Evolutionary conservation across 2,329 filamentous ascomycete species (phyloP).

Genomic region (Hymenoscyphus occultus): DNA sequence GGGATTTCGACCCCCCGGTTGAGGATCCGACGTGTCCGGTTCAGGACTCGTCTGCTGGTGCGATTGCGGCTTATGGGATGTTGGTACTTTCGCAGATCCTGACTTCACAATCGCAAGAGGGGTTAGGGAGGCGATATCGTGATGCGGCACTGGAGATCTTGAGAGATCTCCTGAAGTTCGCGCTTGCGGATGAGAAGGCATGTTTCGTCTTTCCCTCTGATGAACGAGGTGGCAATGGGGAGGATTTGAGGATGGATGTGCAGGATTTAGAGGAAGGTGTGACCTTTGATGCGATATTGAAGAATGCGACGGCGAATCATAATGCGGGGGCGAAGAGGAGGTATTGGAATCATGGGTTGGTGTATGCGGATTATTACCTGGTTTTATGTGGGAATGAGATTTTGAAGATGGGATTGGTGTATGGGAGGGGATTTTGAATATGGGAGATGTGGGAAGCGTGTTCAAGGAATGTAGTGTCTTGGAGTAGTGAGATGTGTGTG

Average conservation of each 20-base stretch:
- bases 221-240: background rate
- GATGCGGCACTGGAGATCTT: no score
- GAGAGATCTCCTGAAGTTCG: constrained; percentile 30
- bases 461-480: no score
- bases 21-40: no score
- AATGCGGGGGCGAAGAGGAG: constrained; percentile 18
- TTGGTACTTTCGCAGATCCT: no score
- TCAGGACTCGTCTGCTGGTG: no score
- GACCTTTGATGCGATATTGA: constrained; percentile 23
- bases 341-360: constrained; percentile 26
- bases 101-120: no score
- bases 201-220: constrained; percentile 11
- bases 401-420: constrained; percentile 24
- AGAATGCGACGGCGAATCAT: constrained; percentile 24
- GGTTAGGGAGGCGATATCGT: no score
- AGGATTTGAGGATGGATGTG: background rate
- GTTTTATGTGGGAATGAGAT: constrained; percentile 26
- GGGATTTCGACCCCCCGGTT: no score
- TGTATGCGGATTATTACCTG: constrained; percentile 29
- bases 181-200: constrained; percentile 21
- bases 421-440: no score
- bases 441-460: no score
- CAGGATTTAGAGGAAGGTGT: constrained; percentile 1
- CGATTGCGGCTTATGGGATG: no score
- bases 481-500: no score